Base-by-base conservation (phyloP, 2,329 filamentous ascomycete genomes). In the Colletotrichum eremochloae region DNA sequence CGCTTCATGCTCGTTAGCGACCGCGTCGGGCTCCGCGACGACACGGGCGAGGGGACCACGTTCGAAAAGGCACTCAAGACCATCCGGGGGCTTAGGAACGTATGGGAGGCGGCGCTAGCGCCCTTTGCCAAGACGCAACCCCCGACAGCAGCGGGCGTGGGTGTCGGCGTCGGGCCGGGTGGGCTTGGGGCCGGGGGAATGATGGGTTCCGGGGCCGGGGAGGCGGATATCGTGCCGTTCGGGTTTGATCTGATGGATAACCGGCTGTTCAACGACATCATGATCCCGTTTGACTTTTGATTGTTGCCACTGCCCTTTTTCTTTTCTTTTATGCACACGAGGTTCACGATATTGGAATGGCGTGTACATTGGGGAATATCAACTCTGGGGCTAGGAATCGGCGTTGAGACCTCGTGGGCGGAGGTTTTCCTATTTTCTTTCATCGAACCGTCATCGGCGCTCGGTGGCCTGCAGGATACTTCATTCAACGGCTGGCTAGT, bases 41-140 rank as follows among this genome's bases (percentile, higher is more conserved):
- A 78, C 12, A 67, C 71, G 5, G 75, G 74, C 7, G 80, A 81
- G 5, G 80, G 78, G 1, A 78, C 77, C 2, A 66, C 81, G 18
- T 83, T 81, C 63, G 55, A 71, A 33, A 81, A 81, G 58, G 80
- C 77, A 9, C 77, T 76, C n/a, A 81, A 79, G 70, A 81, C 82
- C n/a, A 77, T 83, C 72, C 77, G 76, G 55, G 81, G 79, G 38
- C 74, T 83, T 56, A 78, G 76, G 46, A 75, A 68, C 18, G 78
- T 76, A 11, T 84, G 82, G 82, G 82, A 83, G 62, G 81, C 81
- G 31, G 75, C 76, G 18, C 62, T 84, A 52, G 76, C 77, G 2
- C 69, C 69, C 48, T 58, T 68, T 11, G 57, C 36, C 2, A 60
- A 40, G 20, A 46, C 55, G 5, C 58, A 62, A 36, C 14, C 69